Base-by-base conservation (phyloP, 306 rosid genomes). In the Citrullus colocynthis region DNA sequence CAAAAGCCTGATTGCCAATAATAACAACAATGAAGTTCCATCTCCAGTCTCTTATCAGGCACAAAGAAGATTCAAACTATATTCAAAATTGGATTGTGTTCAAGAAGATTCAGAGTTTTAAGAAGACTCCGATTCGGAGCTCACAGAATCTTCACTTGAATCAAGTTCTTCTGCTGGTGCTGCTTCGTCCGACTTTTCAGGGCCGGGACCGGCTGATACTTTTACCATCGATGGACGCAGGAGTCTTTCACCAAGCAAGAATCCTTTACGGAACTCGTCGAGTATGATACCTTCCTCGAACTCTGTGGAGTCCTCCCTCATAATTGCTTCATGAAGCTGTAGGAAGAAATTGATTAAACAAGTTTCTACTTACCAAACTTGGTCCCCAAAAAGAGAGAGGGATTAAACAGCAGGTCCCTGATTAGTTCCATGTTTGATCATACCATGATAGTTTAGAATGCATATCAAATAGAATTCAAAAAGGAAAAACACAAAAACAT, bases 191-290 rank as follows among this genome's bases (percentile, higher is more conserved):
- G 86, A 77, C 87, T 87, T 89, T 32, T 89, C 85, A 74, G 97
- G 97, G 76, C 98, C 98, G 3, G 98, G 98, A 76, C 97, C 97
- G 56, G 98, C 96, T 9, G 98, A 94, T 80, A 94, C 97, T 87
- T 94, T 94, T 62, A 94, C 98, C 98, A 94, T 94, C 36, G 98
- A 85, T 0, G 97, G 98, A 17, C 98, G 96, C 79, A 94, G 84
- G 24, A 94, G 95, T 51, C 96, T 83, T 52, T 94, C 98, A 34
- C 97, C 96, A 34, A 94, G 96, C 81, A 80, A 85, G 77, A 91
- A 94, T 78, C 97, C 98, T 78, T 87, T 90, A 58, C 98, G 92
- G 83, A 90, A 94, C 85, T 94, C 97, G 76, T 86, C 84, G 48
- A 91, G 64, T 76, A 94, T 85, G 80, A 90, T 79, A 54, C 94